Base-by-base conservation (phyloP, 2,329 filamentous ascomycete species). In the Claviceps maximensis region DNA sequence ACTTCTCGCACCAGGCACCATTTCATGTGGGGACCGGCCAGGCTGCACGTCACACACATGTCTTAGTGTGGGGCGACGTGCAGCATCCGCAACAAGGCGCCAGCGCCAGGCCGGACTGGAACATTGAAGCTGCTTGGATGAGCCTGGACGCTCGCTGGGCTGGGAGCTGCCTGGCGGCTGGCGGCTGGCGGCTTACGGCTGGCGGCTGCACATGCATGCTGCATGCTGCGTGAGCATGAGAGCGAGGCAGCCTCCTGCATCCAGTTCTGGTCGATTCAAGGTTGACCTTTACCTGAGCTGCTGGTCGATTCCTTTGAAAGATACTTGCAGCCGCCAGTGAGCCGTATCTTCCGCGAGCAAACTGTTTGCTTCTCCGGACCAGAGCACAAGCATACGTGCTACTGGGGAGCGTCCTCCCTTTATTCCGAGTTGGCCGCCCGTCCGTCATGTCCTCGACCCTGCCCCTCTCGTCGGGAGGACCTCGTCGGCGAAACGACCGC, bases 401-500 rank as follows among this genome's bases (percentile, higher is more conserved):
- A 36, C 41, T 49, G 45, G 46, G 44, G 27, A 52, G 31, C 25
- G 6, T n/a, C 5, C 15, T 33, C 42, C 23, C 21, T 23, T 25
- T 27, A 45, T n/a, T 53, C 31, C 15, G n/a, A 36, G 15, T 23
- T 46, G 45, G 27, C 36, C 51, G 21, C 47, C 47, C 53, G 57
- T 55, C 53, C 53, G 57, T 55, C 53, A 63, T 62, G 55, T 55
- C 57, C 44, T 56, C 56, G 38, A 55, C 58, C 21, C 51, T 44
- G 55, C 47, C 51, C 17, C 47, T 48, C 25, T 42, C 47, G 31
- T 29, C 53, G 42, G 31, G 47, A 31, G 46, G 49, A 38, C 49
- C 54, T 33, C 51, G 44, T 15, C 58, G 58, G 54, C 55, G 61
- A 15, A 53, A 57, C 38, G 60, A 60, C 56, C 70, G 74, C 38